Conservation (phyloP, 805 yeast species). For the Pichia nanzhaoensis region DNA sequence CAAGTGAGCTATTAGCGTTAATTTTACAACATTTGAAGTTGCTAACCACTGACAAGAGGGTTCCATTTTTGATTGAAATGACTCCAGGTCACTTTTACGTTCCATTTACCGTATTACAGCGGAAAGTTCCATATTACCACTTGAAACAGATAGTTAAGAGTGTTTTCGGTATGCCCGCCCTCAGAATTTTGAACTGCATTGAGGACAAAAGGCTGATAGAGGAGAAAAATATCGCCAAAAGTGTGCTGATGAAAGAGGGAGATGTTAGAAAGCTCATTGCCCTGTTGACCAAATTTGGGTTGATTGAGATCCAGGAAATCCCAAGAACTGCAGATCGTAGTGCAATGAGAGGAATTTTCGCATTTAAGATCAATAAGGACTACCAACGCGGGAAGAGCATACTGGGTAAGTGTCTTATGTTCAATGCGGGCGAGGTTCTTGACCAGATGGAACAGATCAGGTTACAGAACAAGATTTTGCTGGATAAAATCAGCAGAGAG, state of each 20-base stretch:
- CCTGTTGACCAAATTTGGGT: slow-evolving; percentile 58
- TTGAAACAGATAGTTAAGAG: slow-evolving; percentile 54
- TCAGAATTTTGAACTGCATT: slow-evolving; percentile 72
- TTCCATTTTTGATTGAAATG: slow-evolving; percentile 57
- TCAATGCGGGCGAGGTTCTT: slow-evolving; percentile 47
- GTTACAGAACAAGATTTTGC: slow-evolving; percentile 53
- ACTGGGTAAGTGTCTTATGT: slow-evolving; percentile 38
- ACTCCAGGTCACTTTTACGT: slow-evolving; percentile 53
- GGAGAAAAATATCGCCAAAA: slow-evolving; percentile 72
- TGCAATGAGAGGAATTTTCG: slow-evolving; percentile 78
- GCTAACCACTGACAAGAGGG: slow-evolving; percentile 41
- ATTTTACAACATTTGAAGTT: slow-evolving; percentile 58
- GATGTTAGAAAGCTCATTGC: slow-evolving; percentile 68
- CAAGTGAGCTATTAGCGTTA: slow-evolving; percentile 20
- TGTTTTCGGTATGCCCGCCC: slow-evolving; percentile 58
- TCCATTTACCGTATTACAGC: slow-evolving; percentile 50
- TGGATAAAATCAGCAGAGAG: slow-evolving; percentile 79
- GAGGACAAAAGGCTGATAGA: slow-evolving; percentile 66
- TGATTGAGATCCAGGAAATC: slow-evolving; percentile 85
- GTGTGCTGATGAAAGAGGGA: slow-evolving; percentile 70
- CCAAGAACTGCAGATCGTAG: slow-evolving; percentile 90
- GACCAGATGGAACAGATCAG: slow-evolving; percentile 47
- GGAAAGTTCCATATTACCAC: slow-evolving; percentile 40
- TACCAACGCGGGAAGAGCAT: slow-evolving; percentile 30
- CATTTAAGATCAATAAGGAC: slow-evolving; percentile 44